Percentiles rank a stretch among this genome's conserved stretches.
Conservation (phyloP, 2,329 filamentous ascomycete species). For the Alternaria infectoria region DNA sequence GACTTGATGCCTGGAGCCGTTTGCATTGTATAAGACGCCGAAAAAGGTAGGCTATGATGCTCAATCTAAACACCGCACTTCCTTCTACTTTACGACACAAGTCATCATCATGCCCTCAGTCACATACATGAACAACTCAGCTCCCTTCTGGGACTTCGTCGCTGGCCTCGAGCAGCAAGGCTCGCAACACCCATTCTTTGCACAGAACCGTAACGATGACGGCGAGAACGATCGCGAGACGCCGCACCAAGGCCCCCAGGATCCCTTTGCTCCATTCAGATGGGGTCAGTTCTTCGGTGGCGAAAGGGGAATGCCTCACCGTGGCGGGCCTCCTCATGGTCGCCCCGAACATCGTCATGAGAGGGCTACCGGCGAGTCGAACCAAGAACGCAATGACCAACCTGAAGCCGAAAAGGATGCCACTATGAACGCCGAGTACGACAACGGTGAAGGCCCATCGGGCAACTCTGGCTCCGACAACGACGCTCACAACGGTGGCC, state of each 20-base stretch:
- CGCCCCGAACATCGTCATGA: constrained; percentile 31
- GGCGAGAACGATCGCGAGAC: constrained; percentile 30
- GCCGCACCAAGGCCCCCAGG: constrained; percentile 19
- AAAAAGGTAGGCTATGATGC: constrained; percentile 17
- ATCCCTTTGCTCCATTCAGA: constrained; percentile 40
- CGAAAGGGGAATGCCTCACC: constrained; percentile 34
- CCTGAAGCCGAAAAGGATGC: constrained; percentile 15
- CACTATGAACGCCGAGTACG: constrained; percentile 24
- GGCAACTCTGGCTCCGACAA: constrained; percentile 35
- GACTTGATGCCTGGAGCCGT: constrained; percentile 34
- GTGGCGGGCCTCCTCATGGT: constrained; percentile 35
- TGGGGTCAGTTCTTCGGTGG: constrained; percentile 43
- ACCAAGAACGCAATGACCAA: constrained; percentile 7
- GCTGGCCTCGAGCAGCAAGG: constrained; percentile 57
- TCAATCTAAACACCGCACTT: constrained; percentile 5
- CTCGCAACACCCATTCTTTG: constrained; percentile 54
- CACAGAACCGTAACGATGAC: constrained; percentile 41
- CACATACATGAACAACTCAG: constrained; percentile 59
- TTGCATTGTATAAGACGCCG: constrained; percentile 31
- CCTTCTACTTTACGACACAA: constrained; percentile 6
- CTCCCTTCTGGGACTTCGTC: constrained; percentile 64
- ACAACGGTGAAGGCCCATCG: constrained; percentile 41
- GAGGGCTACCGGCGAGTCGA: constrained; percentile 4
- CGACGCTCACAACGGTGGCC: constrained; percentile 18
- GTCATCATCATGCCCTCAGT: constrained; percentile 57